Evolutionary conservation across 2,329 filamentous ascomycete genomes (phyloP), one percentile per base, ranked within the genome.

Genomic region (Ophiocordyceps australis): DNA sequence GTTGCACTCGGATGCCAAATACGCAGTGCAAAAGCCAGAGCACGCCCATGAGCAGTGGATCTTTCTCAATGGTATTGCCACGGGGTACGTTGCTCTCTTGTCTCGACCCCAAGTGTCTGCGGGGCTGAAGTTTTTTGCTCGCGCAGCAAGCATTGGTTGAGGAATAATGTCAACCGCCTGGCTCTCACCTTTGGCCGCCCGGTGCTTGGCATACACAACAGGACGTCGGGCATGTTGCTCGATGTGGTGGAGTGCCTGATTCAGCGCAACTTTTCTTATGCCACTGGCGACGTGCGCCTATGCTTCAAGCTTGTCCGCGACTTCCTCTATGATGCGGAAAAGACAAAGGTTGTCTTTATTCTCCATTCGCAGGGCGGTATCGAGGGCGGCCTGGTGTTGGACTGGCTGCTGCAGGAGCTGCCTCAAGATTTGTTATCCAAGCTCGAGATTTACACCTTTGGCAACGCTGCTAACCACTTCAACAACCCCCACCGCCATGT

Each of bases 321-420:
- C 14, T 62, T 64, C 14, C 55, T 85, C 6, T 65, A 75, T 35
- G 57, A 75, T 29, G 60, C 63, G 0, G 43, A 55, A 11, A 65
- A 73, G 30, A 62, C 64, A 18, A 83, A 80, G 40, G 65, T 86
- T 4, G 55, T 86, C 16, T 62, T 86, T 28, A 65, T 86, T 31
- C 54, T 78, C 20, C 80, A 89, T 45, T 79, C 73, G 1, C 80
- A 86, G 45, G 80, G 80, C 4, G 77, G 64, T 10, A 79, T 86
- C 26, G 71, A 81, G 40, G 74, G 72, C 3, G 65, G 74, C 4
- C 52, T 83, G 28, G 70, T 80, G 5, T 48, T 85, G 6, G 79
- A 89, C 49, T 80, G 77, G 74, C 58, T 86, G 3, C 55, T 83
- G 2, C 69, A 74, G 33, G 77, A 83, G 40, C 49, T 81, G 9